A percentile compares a stretch with the other conserved stretches of the same genome.
Conservation (phyloP, 2,329 filamentous ascomycete species). For the Colletotrichum sp. region DNA sequence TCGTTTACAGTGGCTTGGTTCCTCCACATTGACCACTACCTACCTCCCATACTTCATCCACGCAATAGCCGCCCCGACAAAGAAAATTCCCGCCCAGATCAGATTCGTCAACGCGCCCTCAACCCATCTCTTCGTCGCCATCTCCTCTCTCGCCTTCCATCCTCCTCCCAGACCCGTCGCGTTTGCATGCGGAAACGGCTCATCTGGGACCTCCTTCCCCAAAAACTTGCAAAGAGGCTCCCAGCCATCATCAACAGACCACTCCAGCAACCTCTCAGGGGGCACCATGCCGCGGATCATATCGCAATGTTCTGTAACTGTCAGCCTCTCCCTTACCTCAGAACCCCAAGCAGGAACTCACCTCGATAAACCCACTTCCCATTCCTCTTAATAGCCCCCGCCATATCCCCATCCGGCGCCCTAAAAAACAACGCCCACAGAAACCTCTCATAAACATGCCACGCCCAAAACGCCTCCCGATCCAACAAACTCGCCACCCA, state of each 20-base stretch:
- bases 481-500: conserved; percentile 32
- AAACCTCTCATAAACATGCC: conserved; percentile 33
- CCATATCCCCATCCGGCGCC: conserved; percentile 31
- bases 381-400: conserved; percentile 28
- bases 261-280: conserved; percentile 35
- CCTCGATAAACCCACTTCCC: conserved; percentile 30
- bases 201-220: conserved; percentile 35
- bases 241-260: conserved; percentile 43
- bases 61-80: neutral
- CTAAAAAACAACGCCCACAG: conserved; percentile 34
- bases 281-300: conserved; percentile 38
- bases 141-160: conserved; percentile 15
- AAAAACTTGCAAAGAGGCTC: conserved; percentile 45
- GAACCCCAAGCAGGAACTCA: neutral
- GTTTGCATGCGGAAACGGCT: conserved; percentile 39
- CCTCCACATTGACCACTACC: too few species aligned
- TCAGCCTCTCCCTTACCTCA: neutral
- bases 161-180: neutral
- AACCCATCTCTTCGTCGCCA: conserved; percentile 17
- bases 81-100: neutral
- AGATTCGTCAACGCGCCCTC: conserved; percentile 16
- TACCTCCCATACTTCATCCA: too few species aligned
- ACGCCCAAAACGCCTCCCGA: conserved; percentile 35
- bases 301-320: conserved; percentile 30
- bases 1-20: too few species aligned